A percentile compares a stretch with the other conserved stretches of the same genome.
phyloP scores from a whole-genome alignment of 2,329 filamentous ascomycete species.

The Bisporella sp. region DNA sequence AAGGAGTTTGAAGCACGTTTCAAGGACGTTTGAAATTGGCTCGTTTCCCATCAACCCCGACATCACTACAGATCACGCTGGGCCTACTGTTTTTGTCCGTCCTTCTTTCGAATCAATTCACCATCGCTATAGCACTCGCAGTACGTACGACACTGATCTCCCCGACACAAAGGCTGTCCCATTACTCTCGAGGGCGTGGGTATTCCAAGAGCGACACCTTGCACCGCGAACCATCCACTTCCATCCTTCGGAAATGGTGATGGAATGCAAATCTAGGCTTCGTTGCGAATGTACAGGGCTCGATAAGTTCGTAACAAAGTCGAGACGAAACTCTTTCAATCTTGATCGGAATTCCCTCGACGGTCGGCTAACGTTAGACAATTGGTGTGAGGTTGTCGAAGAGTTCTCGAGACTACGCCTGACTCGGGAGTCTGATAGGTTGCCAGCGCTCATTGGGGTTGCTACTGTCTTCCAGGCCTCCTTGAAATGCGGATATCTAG shows the following conservation, averaged over 20 bases:
- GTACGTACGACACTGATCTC: neutral
- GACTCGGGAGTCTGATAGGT: constrained; percentile 2
- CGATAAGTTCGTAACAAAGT: neutral
- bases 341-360: neutral
- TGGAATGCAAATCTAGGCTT: constrained; percentile 1
- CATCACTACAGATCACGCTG: neutral
- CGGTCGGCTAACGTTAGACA: neutral
- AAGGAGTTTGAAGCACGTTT: neutral
- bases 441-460: constrained; percentile 8
- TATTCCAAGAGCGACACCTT: constrained; percentile 10
- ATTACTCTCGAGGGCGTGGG: constrained; percentile 4
- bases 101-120: neutral
- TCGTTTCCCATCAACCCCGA: neutral
- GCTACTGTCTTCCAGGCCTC: constrained; percentile 5
- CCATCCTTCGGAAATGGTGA: constrained; percentile 1
- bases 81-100: neutral
- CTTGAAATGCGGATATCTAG: constrained; percentile 2
- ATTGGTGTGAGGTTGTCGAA: constrained; percentile 6
- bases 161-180: neutral
- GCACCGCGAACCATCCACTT: constrained; percentile 8
- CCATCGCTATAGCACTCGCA: neutral
- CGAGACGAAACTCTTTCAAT: neutral
- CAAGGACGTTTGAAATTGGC: neutral
- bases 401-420: constrained; percentile 6
- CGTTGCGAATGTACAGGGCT: neutral